phyloP scores from a whole-genome alignment of 2,329 filamentous ascomycete genomes.

The Pseudogymnoascus sp. region DNA sequence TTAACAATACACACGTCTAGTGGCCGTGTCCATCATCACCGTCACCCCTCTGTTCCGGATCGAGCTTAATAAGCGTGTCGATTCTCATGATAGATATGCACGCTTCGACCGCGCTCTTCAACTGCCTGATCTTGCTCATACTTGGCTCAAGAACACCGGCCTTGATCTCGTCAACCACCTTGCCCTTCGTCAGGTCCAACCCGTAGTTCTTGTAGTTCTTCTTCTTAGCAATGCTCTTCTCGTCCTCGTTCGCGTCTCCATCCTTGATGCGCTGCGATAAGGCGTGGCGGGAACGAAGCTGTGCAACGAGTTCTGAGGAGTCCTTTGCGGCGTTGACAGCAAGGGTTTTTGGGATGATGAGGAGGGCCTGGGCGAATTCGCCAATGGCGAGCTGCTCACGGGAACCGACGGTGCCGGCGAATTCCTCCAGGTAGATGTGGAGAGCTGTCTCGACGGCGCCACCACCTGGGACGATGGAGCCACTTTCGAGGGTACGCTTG shows the following conservation, averaged over 20 bases:
- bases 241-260: slow-evolving; percentile 73
- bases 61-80: slow-evolving; percentile 95
- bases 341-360: slow-evolving; percentile 91
- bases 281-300: slow-evolving; percentile 88
- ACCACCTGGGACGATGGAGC: slow-evolving; percentile 91
- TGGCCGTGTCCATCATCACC: slow-evolving; percentile 80
- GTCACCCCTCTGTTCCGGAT: slow-evolving; percentile 71
- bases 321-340: slow-evolving; percentile 97
- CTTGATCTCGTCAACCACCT: slow-evolving; percentile 89
- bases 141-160: slow-evolving; percentile 91
- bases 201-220: slow-evolving; percentile 99
- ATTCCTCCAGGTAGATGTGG: slow-evolving; percentile 98
- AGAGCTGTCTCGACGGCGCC: slow-evolving; percentile 97
- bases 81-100: slow-evolving; percentile 99
- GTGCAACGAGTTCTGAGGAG: slow-evolving; percentile 86
- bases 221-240: slow-evolving; percentile 82
- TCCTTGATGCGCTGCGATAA: slow-evolving; percentile 87
- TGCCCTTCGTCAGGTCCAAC: slow-evolving; percentile 79
- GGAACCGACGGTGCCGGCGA: slow-evolving; percentile 92
- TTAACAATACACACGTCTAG: slow-evolving; percentile 35
- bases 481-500: slow-evolving; percentile 93
- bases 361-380: slow-evolving; percentile 90
- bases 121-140: slow-evolving; percentile 95
- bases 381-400: slow-evolving; percentile 96
- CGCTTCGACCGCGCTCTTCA: slow-evolving; percentile 97